These are phyloP conservation scores for Pyrus betulifolia DNA, from an alignment of 306 rosid genomes.

Conservation along the genomic window DNA sequence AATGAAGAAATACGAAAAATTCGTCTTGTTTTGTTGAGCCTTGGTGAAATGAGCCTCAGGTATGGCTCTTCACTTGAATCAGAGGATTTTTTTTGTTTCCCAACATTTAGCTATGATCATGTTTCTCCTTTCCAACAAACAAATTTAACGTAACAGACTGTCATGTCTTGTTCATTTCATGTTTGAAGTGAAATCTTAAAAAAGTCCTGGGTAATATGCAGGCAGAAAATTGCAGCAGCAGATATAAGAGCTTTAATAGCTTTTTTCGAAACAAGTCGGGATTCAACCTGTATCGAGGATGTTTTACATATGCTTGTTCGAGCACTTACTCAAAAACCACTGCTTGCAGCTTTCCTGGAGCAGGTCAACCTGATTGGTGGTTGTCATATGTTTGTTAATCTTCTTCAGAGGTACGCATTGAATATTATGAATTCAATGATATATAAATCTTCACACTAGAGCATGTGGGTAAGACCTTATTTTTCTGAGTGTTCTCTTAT, in stretches of 20 bases:
- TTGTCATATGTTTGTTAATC: conserved; percentile 86
- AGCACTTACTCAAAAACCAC: conserved; percentile 71
- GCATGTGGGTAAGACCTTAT: neutral
- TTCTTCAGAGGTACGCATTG: conserved; percentile 73
- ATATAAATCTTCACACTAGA: neutral
- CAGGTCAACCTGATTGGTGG: conserved; percentile 72
- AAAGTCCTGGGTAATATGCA: conserved; percentile 35
- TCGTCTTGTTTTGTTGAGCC: conserved; percentile 92
- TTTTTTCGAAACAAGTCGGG: conserved; percentile 79
- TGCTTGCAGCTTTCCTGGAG: conserved; percentile 82
- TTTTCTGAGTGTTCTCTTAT: neutral
- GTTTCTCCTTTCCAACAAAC: conserved; percentile 10
- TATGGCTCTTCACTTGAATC: conserved; percentile 12
- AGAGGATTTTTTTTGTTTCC: neutral
- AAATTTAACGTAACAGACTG: neutral
- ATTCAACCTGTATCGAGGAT: conserved; percentile 89
- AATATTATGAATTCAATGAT: neutral
- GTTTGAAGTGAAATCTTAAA: conserved; percentile 13
- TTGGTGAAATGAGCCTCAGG: conserved; percentile 98
- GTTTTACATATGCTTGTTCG: conserved; percentile 94
- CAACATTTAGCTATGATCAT: neutral
- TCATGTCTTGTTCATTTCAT: neutral
- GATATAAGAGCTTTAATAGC: conserved; percentile 85
- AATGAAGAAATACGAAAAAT: conserved; percentile 83
- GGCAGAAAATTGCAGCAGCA: conserved; percentile 68